Base-by-base conservation (phyloP, 139 green algal species). In the Chlamydomonas schloesseri region DNA sequence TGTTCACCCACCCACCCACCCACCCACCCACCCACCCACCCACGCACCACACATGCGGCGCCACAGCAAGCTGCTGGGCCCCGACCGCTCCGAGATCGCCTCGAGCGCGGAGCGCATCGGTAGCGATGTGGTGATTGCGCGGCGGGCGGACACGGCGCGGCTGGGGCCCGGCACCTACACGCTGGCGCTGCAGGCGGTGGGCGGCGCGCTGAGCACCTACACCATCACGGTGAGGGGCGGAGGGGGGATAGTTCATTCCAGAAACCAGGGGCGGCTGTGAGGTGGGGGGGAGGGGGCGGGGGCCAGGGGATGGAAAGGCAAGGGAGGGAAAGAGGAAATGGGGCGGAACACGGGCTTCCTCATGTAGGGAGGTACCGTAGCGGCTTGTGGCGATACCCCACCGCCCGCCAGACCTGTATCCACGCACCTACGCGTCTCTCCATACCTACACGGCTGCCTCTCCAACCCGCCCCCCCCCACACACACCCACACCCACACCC, bases 1-100 rank as follows among this genome's bases (percentile, higher is more conserved):
- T n/a, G n/a, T n/a, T n/a, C n/a, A n/a, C n/a, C n/a, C n/a, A n/a
- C 33, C 55, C 4, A 34, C 46, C 1, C 14, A 58, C 62, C 58
- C 42, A 26, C 57, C 1, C 67, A 6, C 26, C 23, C 21, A 14
- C 53, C 20, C 31, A 31, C 21, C 21, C 28, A 0, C n/a, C 73
- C n/a, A 1, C 64, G 23, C n/a, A 5, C n/a, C 29, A 50, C 47
- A 9, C 15, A 14, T 17, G 29, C 28, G n/a, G 1, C n/a, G n/a
- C n/a, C 77, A 13, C 78, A 84, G 78, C n/a, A 31, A 74, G 78
- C 64, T 84, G 64, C 78, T 75, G 64, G 62, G 10, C 34, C 78
- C 78, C 64, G 42, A 50, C 47, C 18, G 46, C n/a, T 28, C 64
- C 10, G 42, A 36, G 46, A 23, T 84, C 42, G 46, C 37, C 46